These are phyloP conservation scores for Pseudohalonectria lignicola DNA, from an alignment of 2,329 filamentous ascomycete species.

Conservation along the genomic window DNA sequence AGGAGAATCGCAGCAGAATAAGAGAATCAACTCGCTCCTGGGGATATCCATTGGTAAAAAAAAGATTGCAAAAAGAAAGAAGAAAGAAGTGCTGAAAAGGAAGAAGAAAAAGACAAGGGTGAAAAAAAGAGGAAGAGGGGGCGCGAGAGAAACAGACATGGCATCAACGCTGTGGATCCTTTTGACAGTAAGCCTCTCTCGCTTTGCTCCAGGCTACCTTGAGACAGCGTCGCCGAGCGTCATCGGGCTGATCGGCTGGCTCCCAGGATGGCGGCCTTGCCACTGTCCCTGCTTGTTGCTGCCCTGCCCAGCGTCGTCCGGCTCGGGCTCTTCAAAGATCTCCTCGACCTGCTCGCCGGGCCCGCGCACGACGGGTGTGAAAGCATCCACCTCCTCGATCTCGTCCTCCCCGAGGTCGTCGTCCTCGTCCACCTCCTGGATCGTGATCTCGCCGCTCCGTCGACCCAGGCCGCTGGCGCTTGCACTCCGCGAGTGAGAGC, in stretches of 20 bases:
- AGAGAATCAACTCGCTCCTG: neutral
- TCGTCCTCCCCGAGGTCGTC: slow-evolving; percentile 29
- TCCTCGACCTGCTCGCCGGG: slow-evolving; percentile 35
- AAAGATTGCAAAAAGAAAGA: slow-evolving; percentile 1
- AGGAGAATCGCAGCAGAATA: neutral
- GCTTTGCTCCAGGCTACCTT: neutral
- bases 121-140: neutral
- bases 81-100: neutral
- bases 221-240: neutral
- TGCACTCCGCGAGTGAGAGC: slow-evolving; percentile 39
- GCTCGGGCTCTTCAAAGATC: slow-evolving; percentile 26
- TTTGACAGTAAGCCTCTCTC: neutral
- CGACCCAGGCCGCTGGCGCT: slow-evolving; percentile 55
- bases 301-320: neutral
- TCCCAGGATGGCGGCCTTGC: neutral
- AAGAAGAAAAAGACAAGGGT: neutral
- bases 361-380: slow-evolving; percentile 36
- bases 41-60: no score
- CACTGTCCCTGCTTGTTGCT: neutral
- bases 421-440: slow-evolving; percentile 54
- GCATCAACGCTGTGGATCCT: neutral
- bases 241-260: slow-evolving; percentile 4
- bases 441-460: slow-evolving; percentile 64
- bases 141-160: neutral
- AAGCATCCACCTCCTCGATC: slow-evolving; percentile 48